Conservation (phyloP, 1,284 basidiomycete species). For the Pulveroboletus sp. region DNA sequence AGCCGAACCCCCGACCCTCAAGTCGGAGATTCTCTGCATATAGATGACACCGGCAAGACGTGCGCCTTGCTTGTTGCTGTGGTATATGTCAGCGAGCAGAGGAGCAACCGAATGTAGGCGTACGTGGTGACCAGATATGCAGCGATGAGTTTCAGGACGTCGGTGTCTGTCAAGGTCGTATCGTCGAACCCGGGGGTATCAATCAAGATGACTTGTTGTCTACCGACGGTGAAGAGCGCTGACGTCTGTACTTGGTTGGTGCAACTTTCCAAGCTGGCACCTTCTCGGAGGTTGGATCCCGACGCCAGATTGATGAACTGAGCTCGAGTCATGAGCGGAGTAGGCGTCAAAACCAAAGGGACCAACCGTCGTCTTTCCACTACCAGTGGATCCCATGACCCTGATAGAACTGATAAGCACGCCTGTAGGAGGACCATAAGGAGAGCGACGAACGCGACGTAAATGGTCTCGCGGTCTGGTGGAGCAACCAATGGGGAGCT, state of each 20-base stretch:
- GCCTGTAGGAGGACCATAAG: neutral
- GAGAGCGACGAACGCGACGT: conserved; percentile 29
- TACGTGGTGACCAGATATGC: conserved; percentile 39
- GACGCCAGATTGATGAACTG: conserved; percentile 43
- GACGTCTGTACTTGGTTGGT: conserved; percentile 40
- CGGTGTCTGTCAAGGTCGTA: conserved; percentile 38
- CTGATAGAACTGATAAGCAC: conserved; percentile 36
- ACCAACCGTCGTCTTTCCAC: conserved; percentile 39
- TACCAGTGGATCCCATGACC: conserved; percentile 39
- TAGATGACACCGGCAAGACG: conserved; percentile 49
- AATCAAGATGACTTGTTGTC: conserved; percentile 35
- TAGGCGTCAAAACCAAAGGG: neutral
- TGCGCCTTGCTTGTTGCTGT: conserved; percentile 44
- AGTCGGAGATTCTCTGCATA: conserved; percentile 55
- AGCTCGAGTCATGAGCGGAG: conserved; percentile 11
- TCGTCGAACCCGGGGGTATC: conserved; percentile 45
- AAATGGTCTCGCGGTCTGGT: conserved; percentile 31
- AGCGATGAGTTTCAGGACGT: conserved; percentile 41
- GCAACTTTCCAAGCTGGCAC: conserved; percentile 39
- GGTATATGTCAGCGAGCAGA: conserved; percentile 6
- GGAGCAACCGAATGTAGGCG: conserved; percentile 1
- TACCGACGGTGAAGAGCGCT: conserved; percentile 30
- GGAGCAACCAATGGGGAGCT: conserved; percentile 10
- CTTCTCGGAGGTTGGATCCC: conserved; percentile 35
- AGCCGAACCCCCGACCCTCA: conserved; percentile 50